Evolutionary conservation across 495 filamentous ascomycete genomes (phyloP), one percentile per base, ranked within the genome.

Genomic region (Trichocladium uniseriatum): DNA sequence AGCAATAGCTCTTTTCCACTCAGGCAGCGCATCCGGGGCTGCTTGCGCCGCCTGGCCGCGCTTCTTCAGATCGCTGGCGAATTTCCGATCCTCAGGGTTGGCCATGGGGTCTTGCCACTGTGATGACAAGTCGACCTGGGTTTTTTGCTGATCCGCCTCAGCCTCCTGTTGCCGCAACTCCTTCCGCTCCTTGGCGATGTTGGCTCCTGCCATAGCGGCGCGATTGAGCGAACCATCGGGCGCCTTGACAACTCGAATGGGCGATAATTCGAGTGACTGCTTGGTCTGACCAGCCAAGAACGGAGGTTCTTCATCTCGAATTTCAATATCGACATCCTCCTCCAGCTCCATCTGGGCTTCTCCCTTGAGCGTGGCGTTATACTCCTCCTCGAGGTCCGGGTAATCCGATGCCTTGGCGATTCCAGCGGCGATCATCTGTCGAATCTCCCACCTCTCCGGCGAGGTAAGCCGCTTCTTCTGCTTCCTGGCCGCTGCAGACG

Each of bases 91-190:
- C 40, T 89, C 85, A 2, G 91, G 82, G 21, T 80, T 78, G 27
- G 85, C 82, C 89, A 99, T 94, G 0, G 92, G 92, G 67, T 99
- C 92, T 46, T 95, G 81, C 92, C 92, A 99, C 63, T 96, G 89
- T 1, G 86, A 82, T 38, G 83, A 80, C 5, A 99, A 77, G 57
- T 98, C 91, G 9, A 92, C 85, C 52, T 88, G 80, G 4, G 80
- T 71, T 51, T 85, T 80, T 56, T 95, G 80, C 0, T 83, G 82
- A 4, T 88, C 87, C 34, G 88, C 86, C 52, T 92, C 86, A 0
- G 79, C 81, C 64, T 97, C 91, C 63, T 90, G 83, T 57, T 96
- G 89, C 36, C 86, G 76, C 49, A 96, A 49, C 46, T 99, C 92
- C 58, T 88, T 79, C 36, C 92, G 76, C 57, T 97, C 94, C 66